phyloP scores from a whole-genome alignment of 2,329 filamentous ascomycete genomes.

The Ascochyta viciae-villosae region DNA sequence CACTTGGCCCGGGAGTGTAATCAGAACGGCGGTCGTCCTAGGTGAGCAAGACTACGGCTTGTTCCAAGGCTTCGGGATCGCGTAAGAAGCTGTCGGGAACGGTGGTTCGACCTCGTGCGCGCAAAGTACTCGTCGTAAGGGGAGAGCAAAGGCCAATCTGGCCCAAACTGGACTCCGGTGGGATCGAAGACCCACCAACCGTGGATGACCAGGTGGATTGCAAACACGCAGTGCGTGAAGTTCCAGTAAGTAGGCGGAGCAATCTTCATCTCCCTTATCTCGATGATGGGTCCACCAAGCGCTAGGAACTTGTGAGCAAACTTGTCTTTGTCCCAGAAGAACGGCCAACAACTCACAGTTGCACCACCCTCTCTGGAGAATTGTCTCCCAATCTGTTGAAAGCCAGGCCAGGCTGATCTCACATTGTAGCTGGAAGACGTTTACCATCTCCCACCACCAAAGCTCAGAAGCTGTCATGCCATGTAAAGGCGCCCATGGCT shows the following conservation, averaged over 20 bases:
- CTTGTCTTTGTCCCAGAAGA: not conserved
- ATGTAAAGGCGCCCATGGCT: not conserved
- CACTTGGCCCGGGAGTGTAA: not conserved
- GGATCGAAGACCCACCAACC: constrained; percentile 22
- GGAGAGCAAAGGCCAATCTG: constrained; percentile 21
- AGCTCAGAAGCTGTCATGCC: not conserved
- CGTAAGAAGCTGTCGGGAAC: not conserved
- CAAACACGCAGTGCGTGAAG: constrained; percentile 12
- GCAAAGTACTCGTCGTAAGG: not conserved
- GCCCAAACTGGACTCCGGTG: constrained; percentile 25
- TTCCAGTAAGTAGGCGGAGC: not conserved
- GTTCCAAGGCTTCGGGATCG: not conserved
- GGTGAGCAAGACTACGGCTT: not conserved
- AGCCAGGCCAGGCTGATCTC: not conserved
- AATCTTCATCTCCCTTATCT: constrained; percentile 5
- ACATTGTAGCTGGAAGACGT: not conserved
- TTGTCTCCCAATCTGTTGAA: not conserved
- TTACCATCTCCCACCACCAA: not conserved
- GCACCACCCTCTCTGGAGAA: not conserved
- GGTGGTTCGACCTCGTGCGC: not conserved
- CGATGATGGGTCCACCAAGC: not conserved
- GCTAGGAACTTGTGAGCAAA: not conserved
- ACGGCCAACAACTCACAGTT: not conserved
- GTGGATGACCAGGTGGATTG: not conserved
- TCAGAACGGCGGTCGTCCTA: not conserved